phyloP scores from a whole-genome alignment of 768 basidiomycete species.

The Harrya chromipes region DNA sequence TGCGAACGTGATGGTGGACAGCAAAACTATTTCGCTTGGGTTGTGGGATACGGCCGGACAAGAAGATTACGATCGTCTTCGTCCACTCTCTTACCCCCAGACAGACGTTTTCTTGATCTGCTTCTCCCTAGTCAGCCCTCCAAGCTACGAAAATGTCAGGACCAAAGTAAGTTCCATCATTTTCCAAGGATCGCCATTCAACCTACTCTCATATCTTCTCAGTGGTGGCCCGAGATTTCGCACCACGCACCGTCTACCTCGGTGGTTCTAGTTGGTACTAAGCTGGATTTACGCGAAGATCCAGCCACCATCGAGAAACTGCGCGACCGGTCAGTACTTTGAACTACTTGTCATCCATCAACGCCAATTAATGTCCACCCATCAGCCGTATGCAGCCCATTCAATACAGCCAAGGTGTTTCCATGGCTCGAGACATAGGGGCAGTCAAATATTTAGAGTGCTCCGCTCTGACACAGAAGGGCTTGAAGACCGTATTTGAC shows the following conservation, averaged over 20 bases:
- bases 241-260: slow-evolving; percentile 96
- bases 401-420: slow-evolving; percentile 84
- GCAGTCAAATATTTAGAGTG: slow-evolving; percentile 97
- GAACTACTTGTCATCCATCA: slow-evolving; percentile 1
- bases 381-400: slow-evolving; percentile 91
- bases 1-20: slow-evolving; percentile 98
- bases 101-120: slow-evolving; percentile 99
- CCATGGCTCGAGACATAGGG: slow-evolving; percentile 90
- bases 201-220: slow-evolving; percentile 8
- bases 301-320: slow-evolving; percentile 89
- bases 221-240: slow-evolving; percentile 97
- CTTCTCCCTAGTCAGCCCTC: slow-evolving; percentile 97
- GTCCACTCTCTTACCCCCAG: slow-evolving; percentile 97
- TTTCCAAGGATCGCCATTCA: background rate
- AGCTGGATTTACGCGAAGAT: slow-evolving; percentile 96
- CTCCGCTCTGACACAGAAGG: slow-evolving; percentile 96
- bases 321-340: slow-evolving; percentile 67
- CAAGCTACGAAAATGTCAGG: slow-evolving; percentile 97
- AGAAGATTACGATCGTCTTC: slow-evolving; percentile 97
- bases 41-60: slow-evolving; percentile 99
- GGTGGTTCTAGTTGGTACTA: slow-evolving; percentile 93
- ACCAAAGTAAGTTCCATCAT: slow-evolving; percentile 69
- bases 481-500: slow-evolving; percentile 98
- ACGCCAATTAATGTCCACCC: slow-evolving; percentile 7
- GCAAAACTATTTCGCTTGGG: slow-evolving; percentile 96